phyloP scores from a whole-genome alignment of 2,329 filamentous ascomycete species.

The Fusarium nelsonii region DNA sequence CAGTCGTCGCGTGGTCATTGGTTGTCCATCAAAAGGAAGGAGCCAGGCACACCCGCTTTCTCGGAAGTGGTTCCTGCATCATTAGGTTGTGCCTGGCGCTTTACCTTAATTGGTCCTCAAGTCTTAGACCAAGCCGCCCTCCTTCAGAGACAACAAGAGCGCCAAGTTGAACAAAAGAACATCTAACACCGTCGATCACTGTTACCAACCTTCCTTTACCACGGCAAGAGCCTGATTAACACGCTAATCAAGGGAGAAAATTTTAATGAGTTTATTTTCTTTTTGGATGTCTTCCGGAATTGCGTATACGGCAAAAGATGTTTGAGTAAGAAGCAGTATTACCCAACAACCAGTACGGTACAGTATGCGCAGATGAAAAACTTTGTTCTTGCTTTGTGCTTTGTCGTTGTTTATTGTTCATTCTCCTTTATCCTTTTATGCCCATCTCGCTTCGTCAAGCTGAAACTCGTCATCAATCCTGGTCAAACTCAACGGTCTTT shows the following conservation, averaged over 20 bases:
- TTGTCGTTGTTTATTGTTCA: neutral
- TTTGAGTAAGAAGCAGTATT: neutral
- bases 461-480: conserved; percentile 34
- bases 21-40: conserved; percentile 2
- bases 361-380: neutral
- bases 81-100: conserved; percentile 44
- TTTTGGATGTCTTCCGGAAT: conserved; percentile 9
- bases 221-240: conserved; percentile 7
- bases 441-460: conserved; percentile 9
- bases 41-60: conserved; percentile 34
- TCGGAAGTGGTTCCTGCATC: conserved; percentile 44
- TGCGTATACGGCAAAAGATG: conserved; percentile 1
- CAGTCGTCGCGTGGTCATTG: conserved; percentile 15
- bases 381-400: neutral
- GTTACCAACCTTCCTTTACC: conserved; percentile 8
- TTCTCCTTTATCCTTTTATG: conserved; percentile 4
- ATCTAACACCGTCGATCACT: conserved; percentile 18
- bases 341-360: neutral
- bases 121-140: neutral
- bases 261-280: conserved; percentile 30
- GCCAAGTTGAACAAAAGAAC: conserved; percentile 12
- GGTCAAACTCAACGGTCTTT: conserved; percentile 15
- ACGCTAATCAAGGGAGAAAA: conserved; percentile 38
- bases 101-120: conserved; percentile 24
- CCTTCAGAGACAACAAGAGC: conserved; percentile 1